Evolutionary conservation across 495 filamentous ascomycete genomes (phyloP).

Genomic region (Pseudomonodictys pantanalensis): DNA sequence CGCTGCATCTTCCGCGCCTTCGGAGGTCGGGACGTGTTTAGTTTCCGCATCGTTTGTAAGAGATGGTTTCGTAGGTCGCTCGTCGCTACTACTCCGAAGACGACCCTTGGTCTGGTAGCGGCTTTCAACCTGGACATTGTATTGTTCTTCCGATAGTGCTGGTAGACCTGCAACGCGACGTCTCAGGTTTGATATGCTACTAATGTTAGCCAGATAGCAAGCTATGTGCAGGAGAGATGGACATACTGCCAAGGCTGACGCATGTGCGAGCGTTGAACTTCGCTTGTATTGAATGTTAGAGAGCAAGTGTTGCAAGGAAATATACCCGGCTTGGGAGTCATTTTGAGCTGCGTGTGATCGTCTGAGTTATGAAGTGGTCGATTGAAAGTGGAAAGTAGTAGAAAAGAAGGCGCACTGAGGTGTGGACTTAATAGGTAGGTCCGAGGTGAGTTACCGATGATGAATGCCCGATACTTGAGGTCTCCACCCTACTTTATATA

Average conservation of each 20-base stretch:
- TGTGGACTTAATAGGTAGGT: background rate
- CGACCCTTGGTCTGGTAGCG: slow-evolving; percentile 10
- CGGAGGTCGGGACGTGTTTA: background rate
- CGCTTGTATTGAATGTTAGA: background rate
- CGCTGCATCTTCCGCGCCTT: background rate
- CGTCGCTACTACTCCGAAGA: slow-evolving; percentile 1
- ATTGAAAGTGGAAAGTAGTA: background rate
- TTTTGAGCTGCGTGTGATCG: background rate
- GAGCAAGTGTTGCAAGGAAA: background rate
- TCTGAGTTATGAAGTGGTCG: background rate
- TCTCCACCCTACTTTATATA: background rate
- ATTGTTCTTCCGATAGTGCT: slow-evolving; percentile 19
- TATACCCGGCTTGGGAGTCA: background rate
- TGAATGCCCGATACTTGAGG: background rate
- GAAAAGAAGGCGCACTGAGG: background rate
- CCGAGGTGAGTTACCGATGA: background rate
- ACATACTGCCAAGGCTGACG: background rate
- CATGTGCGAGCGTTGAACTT: background rate
- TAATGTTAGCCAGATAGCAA: background rate
- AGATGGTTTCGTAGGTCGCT: background rate
- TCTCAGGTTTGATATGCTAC: slow-evolving; percentile 32
- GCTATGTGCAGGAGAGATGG: background rate
- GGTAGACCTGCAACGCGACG: slow-evolving; percentile 30
- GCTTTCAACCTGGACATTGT: slow-evolving; percentile 14
- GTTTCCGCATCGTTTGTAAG: background rate